Base-by-base conservation (phyloP, 768 basidiomycete genomes). In the Tulasnella sp. region DNA sequence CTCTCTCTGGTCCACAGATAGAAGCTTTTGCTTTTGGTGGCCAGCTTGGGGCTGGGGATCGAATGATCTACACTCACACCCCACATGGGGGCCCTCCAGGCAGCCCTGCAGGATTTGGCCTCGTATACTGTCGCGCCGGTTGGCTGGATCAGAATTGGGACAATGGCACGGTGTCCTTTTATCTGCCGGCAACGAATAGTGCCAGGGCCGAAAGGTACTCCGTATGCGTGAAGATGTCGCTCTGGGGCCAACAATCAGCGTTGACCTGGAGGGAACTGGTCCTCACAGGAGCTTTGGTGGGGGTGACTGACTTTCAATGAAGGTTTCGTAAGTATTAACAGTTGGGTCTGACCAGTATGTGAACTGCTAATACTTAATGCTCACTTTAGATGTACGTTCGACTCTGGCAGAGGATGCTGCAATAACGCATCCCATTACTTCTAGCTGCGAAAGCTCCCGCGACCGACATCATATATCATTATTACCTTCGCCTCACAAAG, bases 91-190 rank as follows among this genome's bases (percentile, higher is more conserved):
- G 22, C 7, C 54, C 54, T 1, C 54, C 54, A 3, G 7, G 38
- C 8, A 42, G 38, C 21, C 27, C 29, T 31, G 38, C 54, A 21
- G 54, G 44, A 25, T 45, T 59, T 50, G 57, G 57, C 15, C 57
- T 44, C 5, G 57, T 59, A 19, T 51, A 17, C 15, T 59, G 49
- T 46, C 29, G 57, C 10, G 49, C 24, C 3, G 57, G 57, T 9
- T 59, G 57, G 57, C 21, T 24, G 8, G 57, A 59, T 49, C 57
- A 49, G 31, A 48, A 21, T 15, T 56, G 57, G 49, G 57, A 59
- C 31, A 22, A 51, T 34, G 57, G 34, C 21, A 59, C 49, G 4
- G 48, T 59, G 24, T 38, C 46, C 5, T 59, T 59, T n/a, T 38
- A 51, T 9, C n/a, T 59, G 7, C 57, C 57, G 7, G 24, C 57